phyloP scores from a whole-genome alignment of 768 basidiomycete species.

The Megacollybia marginata region DNA sequence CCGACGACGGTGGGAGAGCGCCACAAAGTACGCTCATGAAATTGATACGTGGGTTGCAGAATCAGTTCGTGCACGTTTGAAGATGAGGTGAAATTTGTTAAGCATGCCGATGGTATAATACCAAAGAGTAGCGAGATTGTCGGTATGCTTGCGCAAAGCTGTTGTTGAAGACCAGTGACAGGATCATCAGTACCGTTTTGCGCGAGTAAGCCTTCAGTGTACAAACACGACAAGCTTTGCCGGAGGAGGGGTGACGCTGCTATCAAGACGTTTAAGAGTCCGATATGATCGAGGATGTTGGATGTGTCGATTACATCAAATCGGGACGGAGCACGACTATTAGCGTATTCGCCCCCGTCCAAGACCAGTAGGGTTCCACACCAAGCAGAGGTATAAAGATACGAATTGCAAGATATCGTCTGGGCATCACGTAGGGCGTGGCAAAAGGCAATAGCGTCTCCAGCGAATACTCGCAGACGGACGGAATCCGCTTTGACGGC shows the following conservation, averaged over 20 bases:
- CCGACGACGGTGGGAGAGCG: conserved; percentile 18
- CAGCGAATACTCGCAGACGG: not conserved
- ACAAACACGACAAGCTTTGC: too few relatives aligned
- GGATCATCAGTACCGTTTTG: too few relatives aligned
- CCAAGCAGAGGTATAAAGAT: too few relatives aligned
- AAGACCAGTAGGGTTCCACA: not conserved
- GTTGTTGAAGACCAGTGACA: too few relatives aligned
- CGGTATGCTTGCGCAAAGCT: conserved; percentile 20
- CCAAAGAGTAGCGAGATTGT: conserved; percentile 26
- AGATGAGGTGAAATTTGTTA: conserved; percentile 26
- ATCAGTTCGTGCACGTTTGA: conserved; percentile 26
- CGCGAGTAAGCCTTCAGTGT: too few relatives aligned
- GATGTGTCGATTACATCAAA: not conserved
- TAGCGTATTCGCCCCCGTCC: not conserved
- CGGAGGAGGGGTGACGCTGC: not conserved
- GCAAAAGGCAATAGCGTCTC: too few relatives aligned
- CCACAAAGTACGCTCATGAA: conserved; percentile 30
- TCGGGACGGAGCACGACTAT: not conserved
- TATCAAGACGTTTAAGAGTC: not conserved
- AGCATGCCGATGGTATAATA: conserved; percentile 23
- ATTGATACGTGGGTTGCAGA: conserved; percentile 11
- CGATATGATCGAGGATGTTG: not conserved
- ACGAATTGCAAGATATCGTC: too few relatives aligned
- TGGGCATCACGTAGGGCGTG: too few relatives aligned
- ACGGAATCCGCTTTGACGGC: not conserved